Evolutionary conservation across 1,139 yeast genomes (phyloP).

Genomic region (Candida sp.): DNA sequence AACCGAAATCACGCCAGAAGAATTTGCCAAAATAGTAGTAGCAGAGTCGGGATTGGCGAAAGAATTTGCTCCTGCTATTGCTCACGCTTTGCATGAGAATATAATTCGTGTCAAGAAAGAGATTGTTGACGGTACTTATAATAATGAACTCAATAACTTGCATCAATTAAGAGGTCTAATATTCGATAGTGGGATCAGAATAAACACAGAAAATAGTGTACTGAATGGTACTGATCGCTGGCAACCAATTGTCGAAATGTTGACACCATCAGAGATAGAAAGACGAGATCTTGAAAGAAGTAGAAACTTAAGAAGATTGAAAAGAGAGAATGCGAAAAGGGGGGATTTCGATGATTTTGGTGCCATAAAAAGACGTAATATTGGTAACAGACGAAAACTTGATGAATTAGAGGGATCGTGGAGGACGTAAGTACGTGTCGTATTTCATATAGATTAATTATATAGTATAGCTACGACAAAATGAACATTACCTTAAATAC

Average conservation of each 20-base stretch:
- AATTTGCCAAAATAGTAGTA: constrained; percentile 78
- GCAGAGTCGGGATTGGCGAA: constrained; percentile 79
- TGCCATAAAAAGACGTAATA: constrained; percentile 40
- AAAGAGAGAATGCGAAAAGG: constrained; percentile 81
- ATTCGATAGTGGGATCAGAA: constrained; percentile 43
- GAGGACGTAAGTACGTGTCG: constrained; percentile 10
- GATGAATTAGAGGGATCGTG: constrained; percentile 51
- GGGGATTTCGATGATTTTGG: constrained; percentile 38
- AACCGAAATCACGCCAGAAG: constrained; percentile 71
- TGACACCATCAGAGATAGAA: constrained; percentile 92
- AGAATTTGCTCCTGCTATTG: constrained; percentile 88
- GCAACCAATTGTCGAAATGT: constrained; percentile 84
- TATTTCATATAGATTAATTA: not conserved
- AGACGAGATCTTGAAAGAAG: constrained; percentile 94
- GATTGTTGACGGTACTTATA: constrained; percentile 73
- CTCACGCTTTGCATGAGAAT: constrained; percentile 83
- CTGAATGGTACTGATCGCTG: constrained; percentile 63
- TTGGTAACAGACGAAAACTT: constrained; percentile 46
- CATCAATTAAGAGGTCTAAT: constrained; percentile 43
- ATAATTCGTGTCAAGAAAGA: constrained; percentile 77
- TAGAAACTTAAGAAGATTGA: constrained; percentile 83
- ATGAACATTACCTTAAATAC: no score
- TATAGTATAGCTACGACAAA: no score
- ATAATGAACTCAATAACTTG: constrained; percentile 42
- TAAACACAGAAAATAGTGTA: constrained; percentile 42